Evolutionary conservation across 768 basidiomycete species (phyloP).

Genomic region (Mrakia gelida): DNA sequence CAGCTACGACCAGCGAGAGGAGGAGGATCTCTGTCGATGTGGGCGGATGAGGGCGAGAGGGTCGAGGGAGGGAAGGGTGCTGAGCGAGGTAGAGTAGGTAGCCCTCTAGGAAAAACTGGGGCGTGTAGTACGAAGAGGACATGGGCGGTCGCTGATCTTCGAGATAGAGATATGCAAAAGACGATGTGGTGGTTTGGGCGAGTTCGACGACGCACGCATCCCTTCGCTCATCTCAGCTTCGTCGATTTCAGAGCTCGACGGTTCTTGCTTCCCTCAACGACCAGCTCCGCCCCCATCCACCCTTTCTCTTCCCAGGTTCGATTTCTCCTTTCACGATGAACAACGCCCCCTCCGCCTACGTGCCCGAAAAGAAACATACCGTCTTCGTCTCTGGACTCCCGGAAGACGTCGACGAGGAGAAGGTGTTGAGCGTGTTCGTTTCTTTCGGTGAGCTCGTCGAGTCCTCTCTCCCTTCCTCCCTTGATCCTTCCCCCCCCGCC

Average conservation of each 20-base stretch:
- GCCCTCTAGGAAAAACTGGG: not conserved
- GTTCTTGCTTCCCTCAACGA: not conserved
- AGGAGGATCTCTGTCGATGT: not conserved
- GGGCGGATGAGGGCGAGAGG: constrained; percentile 11
- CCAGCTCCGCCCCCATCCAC: too few relatives aligned
- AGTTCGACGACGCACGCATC: too few relatives aligned
- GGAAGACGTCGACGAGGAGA: constrained; percentile 20
- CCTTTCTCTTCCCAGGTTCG: not conserved
- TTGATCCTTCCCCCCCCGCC: too few relatives aligned
- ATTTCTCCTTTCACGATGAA: not conserved
- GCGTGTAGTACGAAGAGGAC: not conserved
- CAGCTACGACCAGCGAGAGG: constrained; percentile 3
- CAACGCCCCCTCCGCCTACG: constrained; percentile 9
- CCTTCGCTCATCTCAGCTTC: too few relatives aligned
- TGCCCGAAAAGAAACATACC: constrained; percentile 25
- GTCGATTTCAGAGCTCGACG: not conserved
- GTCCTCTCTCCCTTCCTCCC: not conserved
- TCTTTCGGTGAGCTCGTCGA: constrained; percentile 22
- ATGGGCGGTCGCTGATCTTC: not conserved
- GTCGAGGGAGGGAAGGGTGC: not conserved
- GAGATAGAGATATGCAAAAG: not conserved
- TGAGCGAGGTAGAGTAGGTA: not conserved
- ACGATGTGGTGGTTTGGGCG: too few relatives aligned
- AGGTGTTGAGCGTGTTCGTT: constrained; percentile 26
- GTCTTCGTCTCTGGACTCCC: constrained; percentile 28